Base-by-base conservation (phyloP, 495 filamentous ascomycete species). In the Corynascus novoguineensis region DNA sequence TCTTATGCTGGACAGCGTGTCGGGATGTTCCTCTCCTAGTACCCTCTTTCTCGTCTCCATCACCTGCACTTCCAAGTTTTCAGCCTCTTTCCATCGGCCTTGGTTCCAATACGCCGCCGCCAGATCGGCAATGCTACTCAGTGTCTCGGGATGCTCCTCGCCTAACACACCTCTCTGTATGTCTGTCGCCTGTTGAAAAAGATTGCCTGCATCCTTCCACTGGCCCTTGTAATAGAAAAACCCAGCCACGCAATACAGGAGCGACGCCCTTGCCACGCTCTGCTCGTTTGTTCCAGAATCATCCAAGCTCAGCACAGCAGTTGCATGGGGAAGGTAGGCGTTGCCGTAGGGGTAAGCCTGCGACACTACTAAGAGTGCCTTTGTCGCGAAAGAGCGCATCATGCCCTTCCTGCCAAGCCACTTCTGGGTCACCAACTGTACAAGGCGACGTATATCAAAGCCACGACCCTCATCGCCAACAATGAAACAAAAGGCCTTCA, bases 121-220 rank as follows among this genome's bases (percentile, higher is more conserved):
- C 1, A 79, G 61, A 50, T 76, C 73, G 17, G 21, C 42, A 66
- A 77, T 78, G 37, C 60, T 70, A 2, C 27, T 63, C 35, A 78
- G 54, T 5, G 72, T 78, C n/a, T 61, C 22, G 17, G 69, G 71
- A 70, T 79, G 70, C 27, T 74, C 64, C 12, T 48, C 25, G 4
- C 77, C 72, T 14, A 77, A 53, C 24, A 63, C 32, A 55, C n/a
- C 61, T 44, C 65, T 68, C 0, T 31, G 58, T 2, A 37, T 62
- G 45, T 73, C 63, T 14, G 77, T n/a, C 9, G 66, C 67, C 50
- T 68, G 60, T 9, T 60, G 35, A 8, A 2, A 2, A 3, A 21
- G 22, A 15, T 19, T 7, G n/a, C 22, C 8, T 19, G 38, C 17
- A 19, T 42, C 38, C 7, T 42, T 19, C 17, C 12, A 21, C 9